Base-by-base conservation (phyloP, 306 rosid species). In the Macrotyloma uniflorum region DNA sequence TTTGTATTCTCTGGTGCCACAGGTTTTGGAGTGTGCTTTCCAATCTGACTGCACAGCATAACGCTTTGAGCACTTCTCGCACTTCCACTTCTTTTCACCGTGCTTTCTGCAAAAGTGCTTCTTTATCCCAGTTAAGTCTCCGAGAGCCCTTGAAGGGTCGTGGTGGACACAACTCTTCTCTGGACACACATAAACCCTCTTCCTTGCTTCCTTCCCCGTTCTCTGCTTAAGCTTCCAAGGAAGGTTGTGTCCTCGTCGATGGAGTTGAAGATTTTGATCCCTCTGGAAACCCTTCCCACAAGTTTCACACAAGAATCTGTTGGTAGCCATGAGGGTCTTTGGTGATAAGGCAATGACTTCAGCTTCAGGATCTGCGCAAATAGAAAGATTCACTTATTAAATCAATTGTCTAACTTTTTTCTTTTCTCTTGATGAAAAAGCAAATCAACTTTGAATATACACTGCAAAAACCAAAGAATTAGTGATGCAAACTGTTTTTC, bases 11-110 rank as follows among this genome's bases (percentile, higher is more conserved):
- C 90, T 88, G 11, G 97, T 90, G 79, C 97, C 97, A 77, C 97
- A 93, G 36, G 94, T 93, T 58, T 93, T 93, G 4, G 96, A 85
- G 74, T 93, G 98, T 1, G 98, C 98, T 76, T 93, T 93, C 98
- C 98, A 91, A 8, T 93, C 98, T 0, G 98, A 93, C 85, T 93
- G 98, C 22, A 93, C 98, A 13, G 98, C 98, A 43, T 93, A 93
- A 13, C 92, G 84, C 83, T 93, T 93, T 14, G 98, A 88, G 79
- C 98, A 93, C 62, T 93, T 93, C 45, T 90, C 94, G 16, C 97
- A 93, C 90, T 93, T 93, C 96, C 98, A 90, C 85, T 90, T 93
- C 91, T 93, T 93, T 83, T 93, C 98, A 0, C 98, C 98, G 23
- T 93, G 98, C 81, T 93, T 93, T 50, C 97, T 72, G 63, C 98